Conservation (phyloP, 1,139 yeast species). For the Suhomyces bribrorum region DNA sequence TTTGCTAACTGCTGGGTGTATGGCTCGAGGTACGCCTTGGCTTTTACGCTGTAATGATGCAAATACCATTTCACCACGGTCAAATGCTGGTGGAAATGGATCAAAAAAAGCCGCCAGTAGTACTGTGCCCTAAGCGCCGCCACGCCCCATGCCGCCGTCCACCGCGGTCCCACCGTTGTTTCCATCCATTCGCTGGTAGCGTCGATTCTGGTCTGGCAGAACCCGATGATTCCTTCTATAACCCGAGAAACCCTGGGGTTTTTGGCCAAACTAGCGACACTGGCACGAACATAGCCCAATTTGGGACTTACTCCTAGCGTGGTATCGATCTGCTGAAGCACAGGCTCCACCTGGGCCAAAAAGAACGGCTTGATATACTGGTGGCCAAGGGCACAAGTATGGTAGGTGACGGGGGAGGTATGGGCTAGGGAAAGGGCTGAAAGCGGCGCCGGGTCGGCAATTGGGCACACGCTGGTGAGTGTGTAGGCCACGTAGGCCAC, state of each 20-base stretch:
- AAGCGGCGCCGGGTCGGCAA: slow-evolving; percentile 6
- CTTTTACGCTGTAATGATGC: background rate
- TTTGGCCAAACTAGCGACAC: slow-evolving; percentile 7
- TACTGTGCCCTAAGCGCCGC: background rate
- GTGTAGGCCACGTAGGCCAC: slow-evolving; percentile 14
- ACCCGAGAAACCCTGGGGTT: slow-evolving; percentile 3
- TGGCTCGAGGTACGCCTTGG: background rate
- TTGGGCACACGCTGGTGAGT: slow-evolving; percentile 14
- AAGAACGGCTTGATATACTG: slow-evolving; percentile 10
- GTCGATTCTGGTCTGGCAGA: slow-evolving; percentile 1
- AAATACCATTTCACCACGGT: background rate
- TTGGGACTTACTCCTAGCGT: slow-evolving; percentile 1
- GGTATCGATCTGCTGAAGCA: slow-evolving; percentile 6
- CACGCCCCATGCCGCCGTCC: background rate
- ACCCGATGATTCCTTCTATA: slow-evolving; percentile 2
- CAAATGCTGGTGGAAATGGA: slow-evolving; percentile 1
- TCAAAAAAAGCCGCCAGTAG: background rate
- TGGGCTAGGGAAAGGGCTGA: slow-evolving; percentile 3
- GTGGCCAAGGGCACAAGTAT: slow-evolving; percentile 12
- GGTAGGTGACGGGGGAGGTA: slow-evolving; percentile 12
- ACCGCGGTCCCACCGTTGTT: slow-evolving; percentile 1
- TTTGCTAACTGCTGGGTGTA: background rate
- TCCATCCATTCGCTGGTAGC: slow-evolving; percentile 1
- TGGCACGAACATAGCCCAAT: background rate
- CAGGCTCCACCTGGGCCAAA: slow-evolving; percentile 5